Evolutionary conservation across 441 rosid genomes (phyloP), one percentile per base, ranked within the genome.

Genomic region (Arabidopsis hybrid): DNA sequence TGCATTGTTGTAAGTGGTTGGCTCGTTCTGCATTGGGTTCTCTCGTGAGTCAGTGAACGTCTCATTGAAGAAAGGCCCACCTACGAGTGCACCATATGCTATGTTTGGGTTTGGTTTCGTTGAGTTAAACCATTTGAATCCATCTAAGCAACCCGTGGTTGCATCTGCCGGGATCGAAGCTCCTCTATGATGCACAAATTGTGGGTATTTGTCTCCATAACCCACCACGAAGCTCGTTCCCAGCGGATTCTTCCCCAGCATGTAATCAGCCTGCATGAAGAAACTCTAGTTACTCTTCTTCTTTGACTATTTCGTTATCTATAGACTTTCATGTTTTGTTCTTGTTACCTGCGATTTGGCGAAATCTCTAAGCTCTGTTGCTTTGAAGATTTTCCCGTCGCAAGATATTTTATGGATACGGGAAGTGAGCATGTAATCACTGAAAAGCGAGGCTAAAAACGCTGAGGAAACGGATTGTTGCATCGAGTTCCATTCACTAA

Each of bases 401-500:
- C 99, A 95, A 17, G 85, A 79, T 63, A 95, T 67, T 47, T 76
- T 86, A 47, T 89, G 86, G 7, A 91, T 81, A 80, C 79, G 84
- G 32, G 99, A 88, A 17, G 92, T 77, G 65, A 89, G 97, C 98
- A 95, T 88, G 92, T 95, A 95, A 79, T 95, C 96, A 42, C 97
- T 85, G 81, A 84, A 95, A 14, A 93, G 82, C 18, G 90, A 61
- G n/a, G 97, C 97, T 84, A 95, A 84, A 80, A 95, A 93, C n/a
- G 99, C 99, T 61, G 98, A 84, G 35, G 97, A 93, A 50, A 85
- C 87, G 2, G 99, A 91, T 74, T 95, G 97, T 79, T 95, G 99
- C 77, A 95, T 57, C 42, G 91, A 69, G 78, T 93, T 88, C 99
- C 98, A 95, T 50, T 91, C 82, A 62, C 89, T 86, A 45, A 95